A percentile compares a stretch with the other conserved stretches of the same genome.
These are phyloP conservation scores for Mucor mucedo DNA, from an alignment of 371 early-diverging fungal species.

Conservation along the genomic window DNA sequence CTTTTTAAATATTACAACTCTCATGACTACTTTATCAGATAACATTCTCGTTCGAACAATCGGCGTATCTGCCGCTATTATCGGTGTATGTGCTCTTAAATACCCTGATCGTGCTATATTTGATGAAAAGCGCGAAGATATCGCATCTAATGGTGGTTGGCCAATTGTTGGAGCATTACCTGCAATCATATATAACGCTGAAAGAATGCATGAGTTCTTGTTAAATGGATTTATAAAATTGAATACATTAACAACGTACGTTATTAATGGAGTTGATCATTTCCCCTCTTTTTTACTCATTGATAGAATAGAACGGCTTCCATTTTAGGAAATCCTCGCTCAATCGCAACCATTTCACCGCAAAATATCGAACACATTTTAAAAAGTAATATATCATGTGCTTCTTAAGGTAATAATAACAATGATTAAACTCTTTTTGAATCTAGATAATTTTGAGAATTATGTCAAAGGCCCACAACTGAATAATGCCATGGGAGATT, in stretches of 20 bases:
- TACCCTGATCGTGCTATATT: constrained; percentile 39
- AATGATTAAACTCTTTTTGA: not conserved
- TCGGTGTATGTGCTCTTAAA: constrained; percentile 25
- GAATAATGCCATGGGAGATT: constrained; percentile 24
- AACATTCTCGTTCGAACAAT: constrained; percentile 7
- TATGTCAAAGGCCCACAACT: constrained; percentile 41
- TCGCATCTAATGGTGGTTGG: constrained; percentile 19
- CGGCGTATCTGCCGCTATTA: constrained; percentile 22
- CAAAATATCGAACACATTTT: constrained; percentile 38
- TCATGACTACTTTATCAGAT: constrained; percentile 10
- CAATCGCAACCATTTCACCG: constrained; percentile 33
- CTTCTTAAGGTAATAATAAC: not conserved
- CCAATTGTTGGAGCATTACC: constrained; percentile 34
- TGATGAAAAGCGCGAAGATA: constrained; percentile 24
- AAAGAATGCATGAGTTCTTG: constrained; percentile 29
- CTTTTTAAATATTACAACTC: no score
- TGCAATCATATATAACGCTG: constrained; percentile 12
- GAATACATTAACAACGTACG: constrained; percentile 37
- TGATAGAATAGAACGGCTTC: constrained; percentile 31
- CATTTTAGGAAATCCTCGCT: constrained; percentile 28
- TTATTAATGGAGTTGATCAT: not conserved
- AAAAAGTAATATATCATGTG: constrained; percentile 21
- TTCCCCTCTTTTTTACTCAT: not conserved
- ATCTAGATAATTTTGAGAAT: constrained; percentile 37
- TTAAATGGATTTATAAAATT: constrained; percentile 13